These are phyloP conservation scores for Boletus vinaceobasis DNA, from an alignment of 768 basidiomycete species.

Conservation along the genomic window DNA sequence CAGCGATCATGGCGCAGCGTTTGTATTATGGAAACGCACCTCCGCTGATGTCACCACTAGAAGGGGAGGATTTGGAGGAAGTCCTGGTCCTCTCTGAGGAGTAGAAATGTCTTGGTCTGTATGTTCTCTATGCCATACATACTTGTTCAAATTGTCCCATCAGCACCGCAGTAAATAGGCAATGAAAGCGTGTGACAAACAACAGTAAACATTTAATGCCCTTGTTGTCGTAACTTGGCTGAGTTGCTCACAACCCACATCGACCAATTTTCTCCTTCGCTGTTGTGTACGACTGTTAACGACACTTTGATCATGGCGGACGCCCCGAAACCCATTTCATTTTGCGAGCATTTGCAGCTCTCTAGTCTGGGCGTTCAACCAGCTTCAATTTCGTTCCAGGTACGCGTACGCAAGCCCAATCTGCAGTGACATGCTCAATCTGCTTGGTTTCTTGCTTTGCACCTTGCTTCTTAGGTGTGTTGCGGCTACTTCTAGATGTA, in stretches of 20 bases:
- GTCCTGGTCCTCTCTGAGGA: slow-evolving; percentile 66
- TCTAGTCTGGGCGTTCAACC: slow-evolving; percentile 96
- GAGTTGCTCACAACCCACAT: slow-evolving; percentile 19
- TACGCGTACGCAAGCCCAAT: slow-evolving; percentile 41
- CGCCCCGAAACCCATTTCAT: slow-evolving; percentile 70
- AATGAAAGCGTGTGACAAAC: slow-evolving; percentile 27
- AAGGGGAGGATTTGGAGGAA: slow-evolving; percentile 67
- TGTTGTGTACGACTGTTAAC: slow-evolving; percentile 14
- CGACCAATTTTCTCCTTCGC: slow-evolving; percentile 13
- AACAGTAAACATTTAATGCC: slow-evolving; percentile 28
- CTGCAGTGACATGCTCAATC: slow-evolving; percentile 14
- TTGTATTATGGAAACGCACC: slow-evolving; percentile 68
- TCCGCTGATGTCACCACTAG: slow-evolving; percentile 48
- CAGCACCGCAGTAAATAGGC: neutral
- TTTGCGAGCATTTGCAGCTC: slow-evolving; percentile 90
- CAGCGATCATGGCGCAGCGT: slow-evolving; percentile 72
- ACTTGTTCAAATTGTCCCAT: no score
- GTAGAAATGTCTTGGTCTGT: slow-evolving; percentile 26
- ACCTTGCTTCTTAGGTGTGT: slow-evolving; percentile 21
- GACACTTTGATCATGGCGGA: slow-evolving; percentile 28
- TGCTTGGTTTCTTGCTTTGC: neutral
- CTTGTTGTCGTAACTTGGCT: slow-evolving; percentile 11
- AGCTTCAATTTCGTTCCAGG: slow-evolving; percentile 95
- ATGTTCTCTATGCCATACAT: neutral
- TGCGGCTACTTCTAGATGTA: neutral